phyloP scores from a whole-genome alignment of 495 filamentous ascomycete species.

The Echria macrotheca region DNA sequence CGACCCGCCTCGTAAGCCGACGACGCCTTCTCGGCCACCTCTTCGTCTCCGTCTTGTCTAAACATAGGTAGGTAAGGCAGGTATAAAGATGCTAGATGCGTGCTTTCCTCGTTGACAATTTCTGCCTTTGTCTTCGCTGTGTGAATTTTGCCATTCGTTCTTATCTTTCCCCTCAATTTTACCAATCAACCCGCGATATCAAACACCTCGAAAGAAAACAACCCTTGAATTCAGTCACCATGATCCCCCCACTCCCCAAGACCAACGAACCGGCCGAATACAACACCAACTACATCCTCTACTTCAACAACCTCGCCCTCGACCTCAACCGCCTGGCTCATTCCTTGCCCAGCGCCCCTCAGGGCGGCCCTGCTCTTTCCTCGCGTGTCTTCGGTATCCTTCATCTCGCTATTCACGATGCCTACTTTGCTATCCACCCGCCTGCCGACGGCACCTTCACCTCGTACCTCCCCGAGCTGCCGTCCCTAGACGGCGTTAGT shows the following conservation, averaged over 20 bases:
- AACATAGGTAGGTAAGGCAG: too few relatives aligned
- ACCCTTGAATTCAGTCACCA: background rate
- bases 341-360: conserved; percentile 7
- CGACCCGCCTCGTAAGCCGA: background rate
- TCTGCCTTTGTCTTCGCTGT: background rate
- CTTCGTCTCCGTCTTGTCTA: background rate
- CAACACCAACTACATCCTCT: conserved; percentile 7
- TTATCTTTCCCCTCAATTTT: background rate
- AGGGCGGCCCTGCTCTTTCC: conserved; percentile 6
- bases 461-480: conserved; percentile 5
- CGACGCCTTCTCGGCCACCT: background rate
- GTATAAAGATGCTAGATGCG: background rate
- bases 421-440: conserved; percentile 7
- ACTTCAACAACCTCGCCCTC: conserved; percentile 10
- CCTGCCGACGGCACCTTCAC: conserved; percentile 5
- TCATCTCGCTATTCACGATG: conserved; percentile 10
- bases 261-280: conserved; percentile 6
- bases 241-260: conserved; percentile 6
- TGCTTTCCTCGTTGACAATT: background rate
- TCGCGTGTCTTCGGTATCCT: conserved; percentile 6
- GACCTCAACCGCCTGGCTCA: conserved; percentile 9
- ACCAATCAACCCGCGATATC: background rate
- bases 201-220: background rate
- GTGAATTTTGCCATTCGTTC: background rate
- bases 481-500: conserved; percentile 1